phyloP scores from a whole-genome alignment of 169 alveolate species.

The Sarcocystis neurona region DNA sequence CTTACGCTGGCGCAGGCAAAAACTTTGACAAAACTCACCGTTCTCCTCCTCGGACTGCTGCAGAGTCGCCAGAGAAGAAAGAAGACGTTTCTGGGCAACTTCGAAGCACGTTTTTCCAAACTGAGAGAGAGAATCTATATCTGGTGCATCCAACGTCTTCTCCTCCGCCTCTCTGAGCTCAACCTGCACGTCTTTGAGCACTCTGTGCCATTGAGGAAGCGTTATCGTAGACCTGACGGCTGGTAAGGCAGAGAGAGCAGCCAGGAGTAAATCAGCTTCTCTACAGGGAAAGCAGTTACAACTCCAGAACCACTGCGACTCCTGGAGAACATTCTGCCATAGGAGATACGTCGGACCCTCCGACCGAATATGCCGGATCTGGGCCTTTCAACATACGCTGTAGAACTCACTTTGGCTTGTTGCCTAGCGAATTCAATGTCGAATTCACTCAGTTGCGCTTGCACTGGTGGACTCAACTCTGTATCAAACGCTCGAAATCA shows the following conservation, averaged over 20 bases:
- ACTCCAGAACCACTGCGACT: too few species aligned
- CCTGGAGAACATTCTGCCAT: too few species aligned
- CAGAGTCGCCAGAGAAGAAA: neutral
- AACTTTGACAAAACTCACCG: neutral
- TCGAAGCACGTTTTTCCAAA: neutral
- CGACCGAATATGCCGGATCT: neutral
- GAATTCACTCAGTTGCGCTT: too few species aligned
- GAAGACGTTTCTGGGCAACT: constrained; percentile 23
- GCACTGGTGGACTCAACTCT: too few species aligned
- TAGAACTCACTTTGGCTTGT: neutral
- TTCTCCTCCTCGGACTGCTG: constrained; percentile 7
- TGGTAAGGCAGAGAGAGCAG: neutral
- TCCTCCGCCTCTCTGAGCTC: neutral
- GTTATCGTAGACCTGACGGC: constrained; percentile 3
- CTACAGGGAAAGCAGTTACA: too few species aligned
- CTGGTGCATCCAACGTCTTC: neutral
- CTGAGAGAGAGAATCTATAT: neutral
- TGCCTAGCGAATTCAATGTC: too few species aligned
- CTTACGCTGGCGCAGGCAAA: neutral
- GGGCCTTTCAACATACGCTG: neutral
- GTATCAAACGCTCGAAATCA: too few species aligned
- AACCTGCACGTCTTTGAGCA: neutral
- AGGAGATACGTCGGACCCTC: too few species aligned
- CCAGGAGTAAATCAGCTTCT: too few species aligned
- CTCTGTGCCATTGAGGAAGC: constrained; percentile 27